Conservation (phyloP, 2,329 filamentous ascomycete genomes). For the Periglandula ipomoeae region DNA sequence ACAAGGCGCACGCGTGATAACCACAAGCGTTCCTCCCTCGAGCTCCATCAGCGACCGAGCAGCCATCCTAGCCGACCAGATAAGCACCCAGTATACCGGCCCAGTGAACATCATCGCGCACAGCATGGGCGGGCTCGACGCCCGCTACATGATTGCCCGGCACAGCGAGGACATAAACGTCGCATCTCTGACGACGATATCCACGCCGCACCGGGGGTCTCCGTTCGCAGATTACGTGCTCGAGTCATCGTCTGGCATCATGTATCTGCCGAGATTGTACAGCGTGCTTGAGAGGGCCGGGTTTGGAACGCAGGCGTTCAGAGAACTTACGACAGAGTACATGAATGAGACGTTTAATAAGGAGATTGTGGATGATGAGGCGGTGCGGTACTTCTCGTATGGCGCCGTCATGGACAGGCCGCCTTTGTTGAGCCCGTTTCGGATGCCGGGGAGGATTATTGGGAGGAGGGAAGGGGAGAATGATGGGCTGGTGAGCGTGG, state of each 20-base stretch:
- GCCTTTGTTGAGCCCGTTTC: constrained; percentile 57
- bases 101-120: constrained; percentile 68
- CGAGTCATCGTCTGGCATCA: constrained; percentile 24
- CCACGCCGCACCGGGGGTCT: constrained; percentile 46
- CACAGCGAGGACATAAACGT: constrained; percentile 20
- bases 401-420: constrained; percentile 38
- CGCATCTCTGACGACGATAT: constrained; percentile 43
- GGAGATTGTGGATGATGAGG: constrained; percentile 40
- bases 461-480: constrained; percentile 47
- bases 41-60: constrained; percentile 53
- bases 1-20: constrained; percentile 47
- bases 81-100: constrained; percentile 22
- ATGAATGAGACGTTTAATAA: constrained; percentile 53
- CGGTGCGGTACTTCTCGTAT: constrained; percentile 53
- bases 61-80: constrained; percentile 44
- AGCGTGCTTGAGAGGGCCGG: constrained; percentile 40
- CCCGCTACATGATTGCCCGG: constrained; percentile 50
- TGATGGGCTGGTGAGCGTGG: constrained; percentile 59
- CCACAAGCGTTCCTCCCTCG: constrained; percentile 51
- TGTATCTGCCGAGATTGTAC: constrained; percentile 46
- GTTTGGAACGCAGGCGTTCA: constrained; percentile 50
- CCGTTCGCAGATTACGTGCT: constrained; percentile 47
- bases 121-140: constrained; percentile 57
- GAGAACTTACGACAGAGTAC: constrained; percentile 49
- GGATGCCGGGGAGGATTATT: constrained; percentile 42